These are phyloP conservation scores for Paulownia fortunei DNA, from an alignment of 257 asterid species.

Conservation along the genomic window DNA sequence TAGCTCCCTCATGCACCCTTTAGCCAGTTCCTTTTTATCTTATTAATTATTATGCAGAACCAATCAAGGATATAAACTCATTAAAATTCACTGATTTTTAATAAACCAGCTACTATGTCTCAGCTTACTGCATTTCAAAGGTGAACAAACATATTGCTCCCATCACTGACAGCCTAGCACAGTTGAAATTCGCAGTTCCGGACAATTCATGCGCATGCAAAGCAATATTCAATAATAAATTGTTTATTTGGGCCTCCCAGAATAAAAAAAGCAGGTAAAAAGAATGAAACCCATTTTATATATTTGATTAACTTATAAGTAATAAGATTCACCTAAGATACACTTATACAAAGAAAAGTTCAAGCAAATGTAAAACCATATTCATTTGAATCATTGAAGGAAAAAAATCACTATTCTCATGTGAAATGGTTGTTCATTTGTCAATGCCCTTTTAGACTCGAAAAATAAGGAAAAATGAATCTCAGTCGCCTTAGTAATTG, in stretches of 20 bases:
- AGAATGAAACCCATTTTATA: background rate
- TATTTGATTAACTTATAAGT: background rate
- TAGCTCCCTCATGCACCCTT: background rate
- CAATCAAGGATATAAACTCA: background rate
- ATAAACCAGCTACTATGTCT: background rate
- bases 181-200: constrained; percentile 10
- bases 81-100: background rate
- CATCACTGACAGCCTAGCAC: background rate
- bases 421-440: background rate
- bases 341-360: background rate
- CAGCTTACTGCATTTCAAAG: background rate
- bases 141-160: background rate
- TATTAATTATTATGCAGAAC: background rate
- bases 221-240: constrained; percentile 9
- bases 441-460: background rate
- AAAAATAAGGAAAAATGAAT: background rate
- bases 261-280: background rate
- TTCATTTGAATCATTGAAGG: constrained; percentile 15
- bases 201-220: constrained; percentile 18
- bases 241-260: background rate
- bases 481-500: background rate
- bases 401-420: background rate
- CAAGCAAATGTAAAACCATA: background rate
- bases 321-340: background rate
- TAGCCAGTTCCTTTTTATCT: background rate